Base-by-base conservation (phyloP, 139 green algal genomes). In the Micractinium sp. region DNA sequence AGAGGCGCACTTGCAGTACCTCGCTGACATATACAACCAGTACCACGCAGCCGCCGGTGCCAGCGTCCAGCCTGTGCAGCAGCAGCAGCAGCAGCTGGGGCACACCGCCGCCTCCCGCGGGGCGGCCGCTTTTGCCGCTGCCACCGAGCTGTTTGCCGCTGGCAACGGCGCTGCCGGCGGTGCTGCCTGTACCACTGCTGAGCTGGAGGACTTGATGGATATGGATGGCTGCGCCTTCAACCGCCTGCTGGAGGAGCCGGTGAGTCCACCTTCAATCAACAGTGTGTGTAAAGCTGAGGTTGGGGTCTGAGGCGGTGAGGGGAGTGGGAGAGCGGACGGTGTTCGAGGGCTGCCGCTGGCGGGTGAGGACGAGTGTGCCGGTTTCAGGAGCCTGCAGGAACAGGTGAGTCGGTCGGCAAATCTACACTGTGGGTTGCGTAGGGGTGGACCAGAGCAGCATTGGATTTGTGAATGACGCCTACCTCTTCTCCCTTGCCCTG, bases 171-270 rank as follows among this genome's bases (percentile, higher is more conserved):
- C 4, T n/a, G 38, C 31, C 38, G 77, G 33, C 29, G 38, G 7
- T n/a, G 38, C 31, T 27, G 33, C 29, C 16, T 25, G 63, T 12
- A 71, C 63, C 63, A 71, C 2, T 71, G 63, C 22, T 25, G 74
- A 36, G 33, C 74, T 47, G 38, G 77, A 53, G 5, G 38, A 82
- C 12, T 33, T 77, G 20, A 77, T 77, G 29, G 71, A 77, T 38
- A 33, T 77, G 38, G 77, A 35, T 5, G 38, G 38, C 38, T 61
- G 22, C 22, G 23, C 22, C 23, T 53, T 18, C 38, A 9, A 35
- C n/a, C 39, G 14, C 22, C 77, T 82, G 77, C 25, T 53, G 13
- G 77, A 82, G 27, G 77, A 82, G 77, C 77, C 77, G 77, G 77
- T 82, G 38, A 35, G 77, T 53, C 29, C 63, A 71, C 20, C 47